Evolutionary conservation across 306 rosid genomes (phyloP), one percentile per base, ranked within the genome.

Genomic region (Purshia tridentata): DNA sequence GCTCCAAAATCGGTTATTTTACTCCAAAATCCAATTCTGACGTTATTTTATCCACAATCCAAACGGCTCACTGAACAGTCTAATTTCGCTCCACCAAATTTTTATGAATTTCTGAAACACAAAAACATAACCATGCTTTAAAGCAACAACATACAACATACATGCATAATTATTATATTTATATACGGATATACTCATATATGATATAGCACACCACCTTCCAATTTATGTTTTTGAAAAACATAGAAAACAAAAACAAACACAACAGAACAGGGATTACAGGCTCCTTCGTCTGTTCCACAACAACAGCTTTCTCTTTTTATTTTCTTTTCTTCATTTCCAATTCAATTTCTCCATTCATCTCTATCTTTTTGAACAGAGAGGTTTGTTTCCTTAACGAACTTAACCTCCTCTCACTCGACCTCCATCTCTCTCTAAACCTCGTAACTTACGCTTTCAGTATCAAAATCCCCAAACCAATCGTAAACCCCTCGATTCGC

Each of bases 351-450:
- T 23, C 53, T 61, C 47, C n/a, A n/a, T 6, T 52, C 16, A 23
- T 62, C 77, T 22, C 5, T 50, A 22, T 65, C 62, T 70, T 22
- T 69, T 46, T 73, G 19, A 44, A 61, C 39, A 12, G 72, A 81
- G 84, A 77, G 83, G 83, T 76, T 86, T 79, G 83, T 90, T 77
- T 59, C 44, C 65, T 51, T 76, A 83, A 79, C 89, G 73, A 80
- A 80, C 81, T 81, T 78, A 77, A 68, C 81, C 19, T 44, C 6
- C 18, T 53, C 40, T 16, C 20, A 5, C 42, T 60, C 22, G 29
- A 23, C 46, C 9, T 5, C 45, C 9, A 6, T 44, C 8, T 3
- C 48, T 40, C 9, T 14, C 19, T 60, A 14, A 73, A 66, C 89
- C 85, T 86, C 85, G 86, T 69, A 75, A 67, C 79, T 66, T 59